Conservation (phyloP, 2,329 filamentous ascomycete species). For the Sporothrix pallida region DNA sequence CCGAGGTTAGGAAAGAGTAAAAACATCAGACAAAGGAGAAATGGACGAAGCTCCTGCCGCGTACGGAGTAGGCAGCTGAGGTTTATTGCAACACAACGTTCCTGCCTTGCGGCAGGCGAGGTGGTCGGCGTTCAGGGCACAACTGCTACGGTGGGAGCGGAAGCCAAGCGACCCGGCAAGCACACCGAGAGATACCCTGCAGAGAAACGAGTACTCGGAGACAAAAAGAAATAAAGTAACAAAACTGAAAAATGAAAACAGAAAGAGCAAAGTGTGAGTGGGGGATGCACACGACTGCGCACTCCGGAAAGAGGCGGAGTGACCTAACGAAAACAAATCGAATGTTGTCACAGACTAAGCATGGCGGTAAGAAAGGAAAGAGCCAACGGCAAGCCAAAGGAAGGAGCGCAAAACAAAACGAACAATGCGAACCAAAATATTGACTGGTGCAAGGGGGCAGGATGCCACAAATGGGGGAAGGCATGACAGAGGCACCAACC, state of each 20-base stretch:
- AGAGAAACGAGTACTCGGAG: background rate
- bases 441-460: background rate
- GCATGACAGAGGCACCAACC: conserved; percentile 12
- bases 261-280: background rate
- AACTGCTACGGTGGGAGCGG: conserved; percentile 15
- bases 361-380: conserved; percentile 5
- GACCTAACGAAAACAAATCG: conserved; percentile 14
- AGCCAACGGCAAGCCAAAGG: conserved; percentile 8
- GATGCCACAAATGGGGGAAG: background rate
- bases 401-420: conserved; percentile 15
- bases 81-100: background rate
- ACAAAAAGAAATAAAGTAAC: background rate
- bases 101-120: background rate
- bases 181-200: background rate
- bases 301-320: conserved; percentile 6
- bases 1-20: background rate
- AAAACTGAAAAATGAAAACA: background rate
- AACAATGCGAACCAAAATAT: conserved; percentile 9
- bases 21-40: background rate
- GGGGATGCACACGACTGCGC: background rate
- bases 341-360: conserved; percentile 15
- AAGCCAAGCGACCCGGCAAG: conserved; percentile 7
- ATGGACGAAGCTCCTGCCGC: conserved; percentile 11
- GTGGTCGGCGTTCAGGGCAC: background rate
- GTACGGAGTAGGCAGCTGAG: background rate